These are phyloP conservation scores for Saccharomyces hybrid DNA, from an alignment of 1,139 yeast species.

Conservation along the genomic window DNA sequence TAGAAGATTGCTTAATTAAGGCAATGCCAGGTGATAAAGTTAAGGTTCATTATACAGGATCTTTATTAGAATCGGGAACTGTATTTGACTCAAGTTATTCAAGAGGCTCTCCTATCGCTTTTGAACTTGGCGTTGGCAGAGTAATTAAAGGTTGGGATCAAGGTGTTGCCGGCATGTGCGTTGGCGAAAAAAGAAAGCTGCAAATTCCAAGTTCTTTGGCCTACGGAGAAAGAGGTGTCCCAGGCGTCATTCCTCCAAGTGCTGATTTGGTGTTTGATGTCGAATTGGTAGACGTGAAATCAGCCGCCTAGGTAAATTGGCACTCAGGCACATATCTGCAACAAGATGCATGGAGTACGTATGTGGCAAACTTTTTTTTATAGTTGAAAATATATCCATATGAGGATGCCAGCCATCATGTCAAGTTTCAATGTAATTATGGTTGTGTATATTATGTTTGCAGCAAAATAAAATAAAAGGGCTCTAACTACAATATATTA, in stretches of 20 bases:
- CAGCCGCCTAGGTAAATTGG: background rate
- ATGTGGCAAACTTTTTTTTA: background rate
- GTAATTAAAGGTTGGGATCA: conserved; percentile 88
- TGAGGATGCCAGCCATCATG: background rate
- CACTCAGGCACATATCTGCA: background rate
- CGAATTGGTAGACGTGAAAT: conserved; percentile 37
- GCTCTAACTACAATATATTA: no score
- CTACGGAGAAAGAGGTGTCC: conserved; percentile 71
- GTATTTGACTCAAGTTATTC: conserved; percentile 66
- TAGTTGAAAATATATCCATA: background rate
- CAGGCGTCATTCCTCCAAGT: conserved; percentile 66
- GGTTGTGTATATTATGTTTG: no score
- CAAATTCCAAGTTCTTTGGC: conserved; percentile 71
- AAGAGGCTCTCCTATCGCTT: conserved; percentile 59
- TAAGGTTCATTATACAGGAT: conserved; percentile 70
- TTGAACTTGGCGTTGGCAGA: conserved; percentile 63
- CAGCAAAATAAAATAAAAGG: no score
- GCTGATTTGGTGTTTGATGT: conserved; percentile 57
- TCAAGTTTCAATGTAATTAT: background rate
- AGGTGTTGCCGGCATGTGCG: conserved; percentile 72
- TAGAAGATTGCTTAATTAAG: conserved; percentile 44
- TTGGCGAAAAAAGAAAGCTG: conserved; percentile 75
- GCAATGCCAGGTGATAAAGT: conserved; percentile 58
- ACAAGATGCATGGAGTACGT: background rate
- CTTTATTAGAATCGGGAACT: conserved; percentile 51